A percentile compares a stretch with the other conserved stretches of the same genome.
phyloP scores from a whole-genome alignment of 1,139 yeast species.

The Magnusiomyces ingens region DNA sequence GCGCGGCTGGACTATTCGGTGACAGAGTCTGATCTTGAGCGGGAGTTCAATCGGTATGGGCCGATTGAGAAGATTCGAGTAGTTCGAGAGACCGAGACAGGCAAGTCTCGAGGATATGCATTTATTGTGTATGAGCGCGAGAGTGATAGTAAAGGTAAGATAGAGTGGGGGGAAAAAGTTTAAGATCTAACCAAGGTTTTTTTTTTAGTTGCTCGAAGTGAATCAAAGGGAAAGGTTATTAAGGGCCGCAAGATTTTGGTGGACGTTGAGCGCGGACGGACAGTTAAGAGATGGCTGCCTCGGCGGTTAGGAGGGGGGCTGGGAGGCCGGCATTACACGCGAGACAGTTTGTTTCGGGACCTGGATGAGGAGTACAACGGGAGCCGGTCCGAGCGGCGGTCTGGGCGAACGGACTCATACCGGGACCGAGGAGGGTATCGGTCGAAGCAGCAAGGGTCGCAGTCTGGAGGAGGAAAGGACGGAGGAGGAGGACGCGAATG shows the following conservation, averaged over 20 bases:
- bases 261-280: conserved; percentile 79
- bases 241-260: conserved; percentile 54
- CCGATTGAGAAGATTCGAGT: conserved; percentile 60
- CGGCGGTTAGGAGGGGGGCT: conserved; percentile 68
- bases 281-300: conserved; percentile 75
- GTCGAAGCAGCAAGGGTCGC: too few relatives aligned
- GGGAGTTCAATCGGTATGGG: conserved; percentile 60
- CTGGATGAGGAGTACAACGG: conserved; percentile 9
- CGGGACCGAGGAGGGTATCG: too few relatives aligned
- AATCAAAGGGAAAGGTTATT: conserved; percentile 48
- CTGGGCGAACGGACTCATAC: too few relatives aligned
- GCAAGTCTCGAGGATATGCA: conserved; percentile 74
- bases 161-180: conserved; percentile 15
- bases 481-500: too few relatives aligned
- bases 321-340: conserved; percentile 53
- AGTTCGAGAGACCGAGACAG: conserved; percentile 49
- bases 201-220: conserved; percentile 43
- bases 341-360: conserved; percentile 20
- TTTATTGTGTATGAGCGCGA: conserved; percentile 66
- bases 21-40: conserved; percentile 65
- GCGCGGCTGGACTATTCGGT: conserved; percentile 60
- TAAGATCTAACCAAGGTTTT: conserved; percentile 1
- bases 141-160: conserved; percentile 41
- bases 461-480: too few relatives aligned
- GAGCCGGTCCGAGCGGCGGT: conserved; percentile 10